phyloP scores from a whole-genome alignment of 495 filamentous ascomycete genomes.

The Peziza echinospora region DNA sequence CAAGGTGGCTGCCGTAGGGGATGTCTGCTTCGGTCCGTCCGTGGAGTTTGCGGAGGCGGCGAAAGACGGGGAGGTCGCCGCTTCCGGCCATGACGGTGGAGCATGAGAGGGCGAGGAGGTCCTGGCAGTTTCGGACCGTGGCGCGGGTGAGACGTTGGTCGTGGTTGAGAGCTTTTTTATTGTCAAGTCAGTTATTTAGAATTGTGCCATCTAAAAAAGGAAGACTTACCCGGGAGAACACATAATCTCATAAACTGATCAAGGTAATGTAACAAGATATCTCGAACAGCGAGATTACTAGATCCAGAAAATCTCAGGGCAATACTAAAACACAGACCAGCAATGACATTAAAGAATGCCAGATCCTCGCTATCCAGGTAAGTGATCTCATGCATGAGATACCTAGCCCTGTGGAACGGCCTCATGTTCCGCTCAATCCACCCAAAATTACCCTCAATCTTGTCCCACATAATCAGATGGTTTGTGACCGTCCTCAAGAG shows the following conservation, averaged over 20 bases:
- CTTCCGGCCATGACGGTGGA: conserved; percentile 88
- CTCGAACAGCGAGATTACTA: conserved; percentile 43
- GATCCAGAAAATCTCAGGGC: conserved; percentile 77
- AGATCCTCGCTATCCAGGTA: conserved; percentile 53
- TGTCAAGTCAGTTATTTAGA: not conserved
- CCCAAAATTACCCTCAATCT: conserved; percentile 41
- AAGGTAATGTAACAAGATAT: conserved; percentile 63
- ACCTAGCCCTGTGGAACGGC: conserved; percentile 14
- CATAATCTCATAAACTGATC: conserved; percentile 71
- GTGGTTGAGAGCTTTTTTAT: conserved; percentile 36
- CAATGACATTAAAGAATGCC: conserved; percentile 79
- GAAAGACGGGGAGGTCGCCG: conserved; percentile 71
- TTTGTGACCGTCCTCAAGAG: conserved; percentile 75
- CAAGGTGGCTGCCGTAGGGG: conserved; percentile 82
- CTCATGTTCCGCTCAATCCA: conserved; percentile 66
- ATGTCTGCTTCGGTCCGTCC: conserved; percentile 68
- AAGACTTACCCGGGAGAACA: conserved; percentile 27
- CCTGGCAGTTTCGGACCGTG: conserved; percentile 74
- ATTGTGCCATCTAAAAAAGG: not conserved
- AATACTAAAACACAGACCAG: conserved; percentile 69
- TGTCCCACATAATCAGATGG: conserved; percentile 83
- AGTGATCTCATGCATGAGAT: conserved; percentile 28
- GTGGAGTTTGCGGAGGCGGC: conserved; percentile 70
- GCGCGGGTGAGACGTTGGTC: conserved; percentile 61
- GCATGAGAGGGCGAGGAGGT: conserved; percentile 57